phyloP scores from a whole-genome alignment of 2,329 filamentous ascomycete genomes.

The Grosmannia serpens region DNA sequence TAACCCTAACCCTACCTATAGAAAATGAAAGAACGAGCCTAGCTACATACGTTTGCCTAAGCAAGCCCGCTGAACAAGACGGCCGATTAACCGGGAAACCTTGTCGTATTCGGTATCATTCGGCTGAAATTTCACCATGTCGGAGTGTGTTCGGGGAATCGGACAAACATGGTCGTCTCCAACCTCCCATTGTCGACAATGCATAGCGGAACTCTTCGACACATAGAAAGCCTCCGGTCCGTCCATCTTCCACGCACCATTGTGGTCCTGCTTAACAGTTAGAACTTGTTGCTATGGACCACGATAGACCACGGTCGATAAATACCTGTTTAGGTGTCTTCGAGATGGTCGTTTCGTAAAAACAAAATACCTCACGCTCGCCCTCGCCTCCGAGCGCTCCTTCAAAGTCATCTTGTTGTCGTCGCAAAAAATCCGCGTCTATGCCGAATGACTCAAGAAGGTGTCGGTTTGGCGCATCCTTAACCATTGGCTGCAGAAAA shows the following conservation, averaged over 20 bases:
- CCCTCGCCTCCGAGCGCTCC: background rate
- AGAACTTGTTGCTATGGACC: background rate
- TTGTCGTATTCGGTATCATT: slow-evolving; percentile 11
- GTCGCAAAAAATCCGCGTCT: background rate
- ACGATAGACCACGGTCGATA: background rate
- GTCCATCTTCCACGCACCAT: background rate
- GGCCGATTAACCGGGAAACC: background rate
- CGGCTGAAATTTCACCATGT: slow-evolving; percentile 4
- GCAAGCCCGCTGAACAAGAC: background rate
- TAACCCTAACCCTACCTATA: background rate
- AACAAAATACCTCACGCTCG: background rate
- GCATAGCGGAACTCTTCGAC: background rate
- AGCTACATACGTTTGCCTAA: background rate
- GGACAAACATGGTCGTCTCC: slow-evolving; percentile 3
- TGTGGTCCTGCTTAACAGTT: background rate
- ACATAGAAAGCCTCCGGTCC: background rate
- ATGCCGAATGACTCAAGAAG: background rate
- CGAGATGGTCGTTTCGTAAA: background rate
- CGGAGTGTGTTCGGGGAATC: background rate
- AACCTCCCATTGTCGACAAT: background rate
- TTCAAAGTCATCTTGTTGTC: background rate
- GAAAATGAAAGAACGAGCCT: background rate
- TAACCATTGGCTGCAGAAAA: background rate
- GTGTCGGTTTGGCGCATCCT: background rate
- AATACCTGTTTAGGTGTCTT: background rate